phyloP scores from a whole-genome alignment of 805 yeast species.

The Soucietia sequanensis region DNA sequence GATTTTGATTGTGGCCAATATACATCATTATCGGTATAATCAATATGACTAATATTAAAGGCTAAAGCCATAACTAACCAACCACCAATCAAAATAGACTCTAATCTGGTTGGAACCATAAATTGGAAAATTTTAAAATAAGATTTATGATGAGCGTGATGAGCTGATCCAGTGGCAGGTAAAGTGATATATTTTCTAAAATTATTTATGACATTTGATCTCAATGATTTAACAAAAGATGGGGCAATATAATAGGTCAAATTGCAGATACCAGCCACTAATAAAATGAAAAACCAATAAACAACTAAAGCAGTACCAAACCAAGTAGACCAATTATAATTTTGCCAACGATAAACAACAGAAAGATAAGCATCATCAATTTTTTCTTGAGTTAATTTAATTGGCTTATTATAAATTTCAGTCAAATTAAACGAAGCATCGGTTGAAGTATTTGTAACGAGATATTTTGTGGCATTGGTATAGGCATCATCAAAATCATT shows the following conservation, averaged over 20 bases:
- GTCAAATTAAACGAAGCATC: constrained; percentile 28
- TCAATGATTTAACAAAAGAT: constrained; percentile 28
- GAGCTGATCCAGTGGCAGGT: constrained; percentile 35
- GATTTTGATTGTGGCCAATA: constrained; percentile 28
- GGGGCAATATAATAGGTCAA: constrained; percentile 22
- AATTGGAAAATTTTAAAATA: constrained; percentile 21
- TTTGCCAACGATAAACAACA: constrained; percentile 23
- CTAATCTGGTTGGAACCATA: constrained; percentile 42
- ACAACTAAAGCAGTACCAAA: constrained; percentile 26
- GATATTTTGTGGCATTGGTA: constrained; percentile 40
- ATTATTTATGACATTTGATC: constrained; percentile 21
- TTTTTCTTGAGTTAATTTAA: constrained; percentile 21
- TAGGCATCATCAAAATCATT: constrained; percentile 34
- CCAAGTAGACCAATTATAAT: constrained; percentile 41
- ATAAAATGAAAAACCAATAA: constrained; percentile 29
- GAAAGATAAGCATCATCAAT: constrained; percentile 29
- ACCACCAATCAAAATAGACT: constrained; percentile 30
- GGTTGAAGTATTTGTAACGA: constrained; percentile 25
- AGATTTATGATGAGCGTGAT: constrained; percentile 25
- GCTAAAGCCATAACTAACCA: constrained; percentile 25
- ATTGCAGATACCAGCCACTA: constrained; percentile 33
- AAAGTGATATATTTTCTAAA: constrained; percentile 32
- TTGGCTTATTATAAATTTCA: constrained; percentile 33
- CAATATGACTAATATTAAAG: constrained; percentile 21
- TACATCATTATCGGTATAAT: constrained; percentile 31